Base-by-base conservation (phyloP, 2,329 filamentous ascomycete genomes). In the Teratosphaeria nubilosa region DNA sequence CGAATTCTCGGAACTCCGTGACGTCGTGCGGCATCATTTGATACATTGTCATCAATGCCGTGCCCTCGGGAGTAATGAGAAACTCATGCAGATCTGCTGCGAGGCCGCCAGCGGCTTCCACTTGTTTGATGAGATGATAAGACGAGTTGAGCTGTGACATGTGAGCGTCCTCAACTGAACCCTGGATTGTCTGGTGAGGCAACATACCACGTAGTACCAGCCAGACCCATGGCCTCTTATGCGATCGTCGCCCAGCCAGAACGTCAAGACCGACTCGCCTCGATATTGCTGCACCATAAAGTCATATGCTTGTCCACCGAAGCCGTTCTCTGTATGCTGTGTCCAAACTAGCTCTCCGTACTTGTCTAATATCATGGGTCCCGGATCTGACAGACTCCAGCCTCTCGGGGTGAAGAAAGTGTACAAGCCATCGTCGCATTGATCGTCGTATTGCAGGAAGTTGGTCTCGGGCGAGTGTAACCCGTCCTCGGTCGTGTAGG, bases 1-100 rank as follows among this genome's bases (percentile, higher is more conserved):
- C 57, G 32, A 62, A 67, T 1, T 63, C 60, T 4, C 63, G 65
- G 13, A 67, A 61, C 25, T 57, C 58, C 5, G 59, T 61, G 24
- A 69, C 55, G 52, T 70, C 64, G 53, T 62, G 61, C 30, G 61
- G 58, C 16, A 63, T 41, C 22, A 65, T 57, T 34, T 74, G 69
- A 60, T 78, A 78, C 51, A 74, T 73, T 9, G 73, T 74, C 64
- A 78, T 72, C 37, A 79, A 66, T 22, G 74, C 73, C 0, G 74
- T 76, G 34, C 71, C 72, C 55, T 75, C 65, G 0, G 67, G 57
- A 1, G 76, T 78, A n/a, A 79, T 64, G 16, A 69, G 66, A 58
- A 78, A 73, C 53, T 78, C 75, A 62, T 78, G 77, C 51, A 76
- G 68, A 57, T 79, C 71, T 25, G 70, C 71, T 10, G 63, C 64